A percentile compares a stretch with the other conserved stretches of the same genome.
These are phyloP conservation scores for Aspergillus pseudoviridinutans DNA, from an alignment of 2,329 filamentous ascomycete genomes.

Conservation along the genomic window DNA sequence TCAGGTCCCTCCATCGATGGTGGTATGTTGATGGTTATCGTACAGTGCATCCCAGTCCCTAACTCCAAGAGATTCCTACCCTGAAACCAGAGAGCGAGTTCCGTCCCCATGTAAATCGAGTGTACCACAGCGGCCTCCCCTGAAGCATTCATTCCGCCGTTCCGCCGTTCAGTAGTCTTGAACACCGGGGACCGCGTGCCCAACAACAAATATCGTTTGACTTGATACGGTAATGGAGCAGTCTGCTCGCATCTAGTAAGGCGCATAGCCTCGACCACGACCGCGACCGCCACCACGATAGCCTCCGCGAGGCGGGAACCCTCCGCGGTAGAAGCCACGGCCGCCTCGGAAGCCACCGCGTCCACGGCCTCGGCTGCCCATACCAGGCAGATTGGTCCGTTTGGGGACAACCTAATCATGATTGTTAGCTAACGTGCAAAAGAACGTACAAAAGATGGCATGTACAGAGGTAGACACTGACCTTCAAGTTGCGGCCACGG, in stretches of 20 bases:
- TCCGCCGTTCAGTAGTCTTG: neutral
- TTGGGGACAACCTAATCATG: slow-evolving; percentile 72
- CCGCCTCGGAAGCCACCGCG: slow-evolving; percentile 51
- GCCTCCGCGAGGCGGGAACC: slow-evolving; percentile 50
- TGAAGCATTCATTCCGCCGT: neutral
- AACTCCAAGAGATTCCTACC: slow-evolving; percentile 27
- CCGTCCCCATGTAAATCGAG: slow-evolving; percentile 7
- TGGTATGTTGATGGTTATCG: slow-evolving; percentile 26
- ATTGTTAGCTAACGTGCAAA: slow-evolving; percentile 13
- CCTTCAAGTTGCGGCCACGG: slow-evolving; percentile 92
- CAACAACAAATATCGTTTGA: neutral
- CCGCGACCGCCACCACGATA: slow-evolving; percentile 55
- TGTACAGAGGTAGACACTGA: slow-evolving; percentile 39
- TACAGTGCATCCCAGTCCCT: slow-evolving; percentile 27
- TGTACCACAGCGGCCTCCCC: neutral
- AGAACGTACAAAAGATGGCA: neutral
- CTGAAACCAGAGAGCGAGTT: slow-evolving; percentile 14
- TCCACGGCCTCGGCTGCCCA: slow-evolving; percentile 66
- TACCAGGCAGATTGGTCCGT: slow-evolving; percentile 92
- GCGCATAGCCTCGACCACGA: slow-evolving; percentile 44
- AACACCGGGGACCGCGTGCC: neutral
- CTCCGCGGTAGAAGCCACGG: slow-evolving; percentile 45
- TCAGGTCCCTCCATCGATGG: slow-evolving; percentile 16
- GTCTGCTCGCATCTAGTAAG: slow-evolving; percentile 33
- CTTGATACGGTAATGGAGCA: slow-evolving; percentile 1